Conservation (phyloP, 176 grass and related monocot species). For the Luzula sylvatica region DNA sequence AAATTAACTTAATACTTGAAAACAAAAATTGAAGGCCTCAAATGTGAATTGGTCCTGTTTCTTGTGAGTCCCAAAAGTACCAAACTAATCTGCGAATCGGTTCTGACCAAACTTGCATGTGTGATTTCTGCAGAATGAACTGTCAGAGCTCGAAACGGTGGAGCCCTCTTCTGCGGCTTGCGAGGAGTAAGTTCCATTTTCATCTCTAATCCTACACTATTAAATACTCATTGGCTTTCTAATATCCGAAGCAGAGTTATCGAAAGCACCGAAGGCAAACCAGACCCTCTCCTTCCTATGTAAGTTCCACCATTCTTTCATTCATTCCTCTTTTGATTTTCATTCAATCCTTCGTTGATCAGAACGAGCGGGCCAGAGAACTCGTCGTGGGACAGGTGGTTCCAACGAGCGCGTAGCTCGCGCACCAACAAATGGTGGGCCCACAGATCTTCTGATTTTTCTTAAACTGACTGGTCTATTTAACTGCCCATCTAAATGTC, state of each 20-base stretch:
- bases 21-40: too few species aligned
- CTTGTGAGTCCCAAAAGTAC: too few species aligned
- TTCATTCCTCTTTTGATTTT: background rate
- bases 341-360: conserved; percentile 8
- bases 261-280: conserved; percentile 63
- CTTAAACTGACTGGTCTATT: conserved; percentile 24
- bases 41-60: too few species aligned
- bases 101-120: too few species aligned
- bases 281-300: conserved; percentile 83
- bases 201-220: background rate
- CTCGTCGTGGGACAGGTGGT: conserved; percentile 89
- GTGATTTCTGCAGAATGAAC: conserved; percentile 60
- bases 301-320: conserved; percentile 23
- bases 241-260: conserved; percentile 43
- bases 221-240: conserved; percentile 7
- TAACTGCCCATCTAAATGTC: conserved; percentile 6
- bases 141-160: conserved; percentile 73
- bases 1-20: too few species aligned
- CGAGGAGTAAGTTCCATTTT: conserved; percentile 56
- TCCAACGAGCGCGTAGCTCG: conserved; percentile 75
- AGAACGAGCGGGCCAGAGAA: conserved; percentile 80
- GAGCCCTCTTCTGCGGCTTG: conserved; percentile 68
- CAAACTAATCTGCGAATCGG: too few species aligned
- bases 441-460: conserved; percentile 61
- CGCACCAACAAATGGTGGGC: conserved; percentile 88